Evolutionary conservation across 2,329 filamentous ascomycete species (phyloP), one percentile per base, ranked within the genome.

Genomic region (Anthostomella pinea): DNA sequence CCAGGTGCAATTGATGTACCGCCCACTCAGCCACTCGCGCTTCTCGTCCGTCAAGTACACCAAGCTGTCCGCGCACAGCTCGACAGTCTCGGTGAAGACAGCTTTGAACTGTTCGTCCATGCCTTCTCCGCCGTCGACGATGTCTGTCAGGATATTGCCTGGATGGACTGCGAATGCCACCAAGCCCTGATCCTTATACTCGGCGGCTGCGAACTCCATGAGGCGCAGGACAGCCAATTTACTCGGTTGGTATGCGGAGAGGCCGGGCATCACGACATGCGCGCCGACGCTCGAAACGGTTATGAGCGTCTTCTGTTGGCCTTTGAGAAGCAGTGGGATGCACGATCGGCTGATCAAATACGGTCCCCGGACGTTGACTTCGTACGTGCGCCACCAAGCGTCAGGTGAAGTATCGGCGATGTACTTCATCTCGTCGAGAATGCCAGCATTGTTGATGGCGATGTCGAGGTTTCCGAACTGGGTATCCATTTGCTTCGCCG

Each of bases 341-440:
- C 75, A 70, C 1, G 65, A 60, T n/a, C 66, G 62, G 5, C 64
- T 56, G 8, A 69, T 50, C 2, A 73, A 56, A 45, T 69, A 75
- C 0, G 63, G 52, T 0, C 73, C 75, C 13, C 64, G 61, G 9
- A 76, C 28, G 46, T 77, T 79, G 25, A 74, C 59, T 30, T 70
- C 64, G 52, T 64, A 69, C 0, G 63, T 64, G 14, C 61, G 54
- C 61, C 58, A 62, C 63, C 63, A 68, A 2, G 41, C 45, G 1
- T 58, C 57, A 5, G 57, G 51, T 18, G 63, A 51, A 7, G 35
- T 50, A 4, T 62, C 54, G 2, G 46, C 35, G 18, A 64, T 47
- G 10, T 11, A 16, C 6, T 27, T 35, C 2, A 2, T 3, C 5
- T 22, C 11, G 4, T 30, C 28, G 3, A 56, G 30, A 5, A 53